Conservation (phyloP, 2,329 filamentous ascomycete genomes). For the Epichloe scottii region DNA sequence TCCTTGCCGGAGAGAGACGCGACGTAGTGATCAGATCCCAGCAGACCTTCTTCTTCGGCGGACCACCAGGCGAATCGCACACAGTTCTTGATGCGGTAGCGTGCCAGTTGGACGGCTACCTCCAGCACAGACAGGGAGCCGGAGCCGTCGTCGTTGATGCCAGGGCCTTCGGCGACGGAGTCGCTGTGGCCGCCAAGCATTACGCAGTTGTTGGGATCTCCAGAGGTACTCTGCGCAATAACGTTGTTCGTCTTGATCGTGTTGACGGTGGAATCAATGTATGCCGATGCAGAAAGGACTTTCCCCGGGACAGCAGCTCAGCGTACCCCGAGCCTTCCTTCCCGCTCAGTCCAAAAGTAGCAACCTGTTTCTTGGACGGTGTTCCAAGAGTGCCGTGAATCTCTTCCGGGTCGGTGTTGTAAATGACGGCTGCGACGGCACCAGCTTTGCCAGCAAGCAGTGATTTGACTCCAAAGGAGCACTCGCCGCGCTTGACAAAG, state of each 20-base stretch:
- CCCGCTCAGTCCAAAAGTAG: slow-evolving; percentile 55
- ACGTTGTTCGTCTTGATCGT: slow-evolving; percentile 46
- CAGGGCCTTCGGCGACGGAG: slow-evolving; percentile 49
- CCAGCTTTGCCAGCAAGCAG: slow-evolving; percentile 54
- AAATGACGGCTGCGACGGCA: slow-evolving; percentile 59
- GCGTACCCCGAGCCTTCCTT: slow-evolving; percentile 45
- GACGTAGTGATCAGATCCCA: slow-evolving; percentile 52
- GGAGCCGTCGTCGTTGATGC: slow-evolving; percentile 69
- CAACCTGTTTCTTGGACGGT: slow-evolving; percentile 45
- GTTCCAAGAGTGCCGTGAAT: slow-evolving; percentile 57
- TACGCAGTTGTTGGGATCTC: slow-evolving; percentile 51
- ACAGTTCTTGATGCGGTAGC: slow-evolving; percentile 49
- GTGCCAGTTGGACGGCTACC: slow-evolving; percentile 44
- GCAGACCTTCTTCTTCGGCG: slow-evolving; percentile 52
- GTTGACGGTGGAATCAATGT: slow-evolving; percentile 45
- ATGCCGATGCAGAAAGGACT: slow-evolving; percentile 40
- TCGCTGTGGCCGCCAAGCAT: slow-evolving; percentile 55
- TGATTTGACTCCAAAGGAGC: slow-evolving; percentile 61
- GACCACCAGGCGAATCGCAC: slow-evolving; percentile 59
- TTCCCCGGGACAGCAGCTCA: slow-evolving; percentile 37
- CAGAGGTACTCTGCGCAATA: slow-evolving; percentile 46
- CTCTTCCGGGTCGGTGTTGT: slow-evolving; percentile 54
- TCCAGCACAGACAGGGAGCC: slow-evolving; percentile 52
- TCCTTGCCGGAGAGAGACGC: slow-evolving; percentile 40
- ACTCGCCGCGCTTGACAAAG: slow-evolving; percentile 57